Percentiles rank a stretch among this genome's conserved stretches.
phyloP scores from a whole-genome alignment of 2,329 filamentous ascomycete genomes.

The Sarocladium kiliense region DNA sequence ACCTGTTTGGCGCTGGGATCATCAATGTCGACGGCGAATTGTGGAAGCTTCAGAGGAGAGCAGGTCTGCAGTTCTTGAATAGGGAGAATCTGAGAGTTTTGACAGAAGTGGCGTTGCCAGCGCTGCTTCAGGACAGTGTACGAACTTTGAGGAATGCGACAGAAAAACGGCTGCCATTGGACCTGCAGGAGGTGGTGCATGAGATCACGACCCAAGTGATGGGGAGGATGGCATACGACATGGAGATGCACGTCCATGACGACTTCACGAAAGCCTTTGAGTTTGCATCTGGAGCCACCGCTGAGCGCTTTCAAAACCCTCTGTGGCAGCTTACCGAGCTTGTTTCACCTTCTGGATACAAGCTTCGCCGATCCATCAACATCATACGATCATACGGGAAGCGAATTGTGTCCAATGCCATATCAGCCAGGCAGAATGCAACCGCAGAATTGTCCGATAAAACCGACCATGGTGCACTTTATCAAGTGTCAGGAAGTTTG shows the following conservation, averaged over 20 bases:
- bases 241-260: slow-evolving; percentile 60
- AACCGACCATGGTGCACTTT: slow-evolving; percentile 11
- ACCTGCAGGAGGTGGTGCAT: slow-evolving; percentile 56
- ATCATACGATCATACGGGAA: slow-evolving; percentile 51
- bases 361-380: slow-evolving; percentile 42
- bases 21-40: slow-evolving; percentile 61
- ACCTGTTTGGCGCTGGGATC: slow-evolving; percentile 61
- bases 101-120: slow-evolving; percentile 51
- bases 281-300: slow-evolving; percentile 54
- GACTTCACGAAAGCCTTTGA: slow-evolving; percentile 58
- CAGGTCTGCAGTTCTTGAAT: slow-evolving; percentile 54
- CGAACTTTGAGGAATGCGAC: slow-evolving; percentile 12
- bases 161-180: slow-evolving; percentile 27
- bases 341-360: slow-evolving; percentile 34
- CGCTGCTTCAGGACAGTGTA: slow-evolving; percentile 39
- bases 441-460: not conserved
- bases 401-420: slow-evolving; percentile 51
- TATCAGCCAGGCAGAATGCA: slow-evolving; percentile 28
- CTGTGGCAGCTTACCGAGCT: slow-evolving; percentile 56
- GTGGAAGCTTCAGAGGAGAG: slow-evolving; percentile 59
- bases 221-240: slow-evolving; percentile 65
- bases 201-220: slow-evolving; percentile 62
- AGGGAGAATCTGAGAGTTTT: slow-evolving; percentile 49
- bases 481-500: slow-evolving; percentile 46
- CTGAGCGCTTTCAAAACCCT: slow-evolving; percentile 61